A percentile compares a stretch with the other conserved stretches of the same genome.
Evolutionary conservation across 164 flowering plant species (phyloP).

Genomic region (Annona squamosa): DNA sequence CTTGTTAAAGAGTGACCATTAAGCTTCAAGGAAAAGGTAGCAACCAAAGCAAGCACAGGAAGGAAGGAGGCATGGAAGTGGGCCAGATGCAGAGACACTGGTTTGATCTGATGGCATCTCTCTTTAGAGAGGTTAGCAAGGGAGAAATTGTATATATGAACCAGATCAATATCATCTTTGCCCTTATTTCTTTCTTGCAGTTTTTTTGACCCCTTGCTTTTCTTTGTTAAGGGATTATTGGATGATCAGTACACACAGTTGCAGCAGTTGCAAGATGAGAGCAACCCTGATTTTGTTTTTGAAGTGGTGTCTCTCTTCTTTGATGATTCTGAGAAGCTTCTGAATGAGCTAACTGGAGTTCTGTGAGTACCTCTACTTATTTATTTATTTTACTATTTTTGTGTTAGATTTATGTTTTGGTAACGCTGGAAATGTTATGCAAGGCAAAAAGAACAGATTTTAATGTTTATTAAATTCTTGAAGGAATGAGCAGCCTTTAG

Average conservation of each 20-base stretch:
- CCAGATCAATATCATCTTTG: too few species aligned
- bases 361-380: conserved; percentile 30
- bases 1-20: neutral
- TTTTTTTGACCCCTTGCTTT: neutral
- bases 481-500: too few species aligned
- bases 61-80: conserved; percentile 36
- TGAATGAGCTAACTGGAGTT: conserved; percentile 41
- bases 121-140: conserved; percentile 50
- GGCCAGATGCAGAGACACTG: conserved; percentile 54
- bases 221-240: conserved; percentile 39
- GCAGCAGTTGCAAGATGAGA: conserved; percentile 69
- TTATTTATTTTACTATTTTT: too few species aligned
- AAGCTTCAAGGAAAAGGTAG: neutral
- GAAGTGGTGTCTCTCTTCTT: conserved; percentile 75
- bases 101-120: conserved; percentile 41
- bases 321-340: conserved; percentile 64
- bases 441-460: too few species aligned
- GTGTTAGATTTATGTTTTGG: too few species aligned
- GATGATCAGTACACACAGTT: conserved; percentile 66
- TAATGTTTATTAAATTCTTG: too few species aligned
- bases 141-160: neutral
- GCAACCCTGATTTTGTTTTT: conserved; percentile 61
- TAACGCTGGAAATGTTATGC: too few species aligned
- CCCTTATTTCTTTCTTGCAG: too few species aligned
- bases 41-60: conserved; percentile 1